Base-by-base conservation (phyloP, 108 stramenopile genomes). In the Cyclotella sp. region DNA sequence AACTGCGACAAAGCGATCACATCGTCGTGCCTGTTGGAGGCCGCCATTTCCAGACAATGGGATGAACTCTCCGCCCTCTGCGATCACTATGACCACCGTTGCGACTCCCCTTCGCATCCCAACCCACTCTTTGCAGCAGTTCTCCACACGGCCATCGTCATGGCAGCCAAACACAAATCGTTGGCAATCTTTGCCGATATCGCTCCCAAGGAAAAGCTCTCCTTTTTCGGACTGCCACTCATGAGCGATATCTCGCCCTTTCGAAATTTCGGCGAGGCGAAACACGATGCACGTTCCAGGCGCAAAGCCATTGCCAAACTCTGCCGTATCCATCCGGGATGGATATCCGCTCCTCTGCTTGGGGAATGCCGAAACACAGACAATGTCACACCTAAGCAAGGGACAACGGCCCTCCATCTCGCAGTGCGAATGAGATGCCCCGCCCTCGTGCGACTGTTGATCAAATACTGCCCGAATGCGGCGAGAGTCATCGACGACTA, bases 271-370 rank as follows among this genome's bases (percentile, higher is more conserved):
- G 21, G 19, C 11, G 71, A 58, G 26, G 46, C 16, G 1, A 16
- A 61, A 11, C 5, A 58, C 34, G 69, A 70, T 5, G 13, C 39
- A 18, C 44, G 59, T 6, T 12, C 5, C 15, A 44, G 71, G 9
- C 43, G 71, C 28, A 72, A 49, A 43, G 71, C 46, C 26, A 72
- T 72, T 16, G 71, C 71, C 26, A 60, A 72, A 49, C 13, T 72
- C 16, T 72, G 71, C 29, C 22, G 30, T 18, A 34, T 54, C 8
- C 27, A 61, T 29, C 71, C 71, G 9, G 13, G 15, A 0, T 72
- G 71, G 71, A 72, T 72, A 18, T 49, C 57, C 7, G 11, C 46
- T 18, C 58, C 60, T 9, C 39, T 72, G 27, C 19, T 58, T 42
- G 46, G 46, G 7, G 13, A 0, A 0, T 19, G 46, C 18, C 11